phyloP scores from a whole-genome alignment of 768 basidiomycete genomes.

The Tubosaeta brunneosetosa region DNA sequence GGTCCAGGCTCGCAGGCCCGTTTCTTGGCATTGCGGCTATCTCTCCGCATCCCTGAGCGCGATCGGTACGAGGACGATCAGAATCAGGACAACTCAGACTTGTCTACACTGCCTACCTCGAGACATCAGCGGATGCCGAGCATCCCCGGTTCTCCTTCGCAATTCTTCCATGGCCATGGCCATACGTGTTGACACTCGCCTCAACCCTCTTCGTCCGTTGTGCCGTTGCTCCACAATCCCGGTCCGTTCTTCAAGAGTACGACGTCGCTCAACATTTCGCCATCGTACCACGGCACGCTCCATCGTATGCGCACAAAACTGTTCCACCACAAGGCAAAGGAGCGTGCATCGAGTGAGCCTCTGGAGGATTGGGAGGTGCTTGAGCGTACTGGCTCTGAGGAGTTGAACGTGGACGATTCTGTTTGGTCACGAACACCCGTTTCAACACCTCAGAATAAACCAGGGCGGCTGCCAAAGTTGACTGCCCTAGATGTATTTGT shows the following conservation, averaged over 20 bases:
- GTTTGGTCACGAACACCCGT: constrained; percentile 18
- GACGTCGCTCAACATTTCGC: constrained; percentile 28
- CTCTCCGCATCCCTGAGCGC: constrained; percentile 31
- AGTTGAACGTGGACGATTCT: constrained; percentile 22
- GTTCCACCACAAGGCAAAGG: constrained; percentile 33
- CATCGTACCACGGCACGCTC: constrained; percentile 28
- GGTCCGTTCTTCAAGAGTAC: constrained; percentile 34
- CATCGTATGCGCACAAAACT: constrained; percentile 29
- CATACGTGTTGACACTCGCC: constrained; percentile 27
- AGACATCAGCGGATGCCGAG: constrained; percentile 30
- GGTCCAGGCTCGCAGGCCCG: constrained; percentile 27
- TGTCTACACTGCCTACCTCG: constrained; percentile 30
- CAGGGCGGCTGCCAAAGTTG: constrained; percentile 10
- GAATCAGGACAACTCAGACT: constrained; percentile 28
- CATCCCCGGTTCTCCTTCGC: constrained; percentile 29
- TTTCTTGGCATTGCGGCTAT: constrained; percentile 31
- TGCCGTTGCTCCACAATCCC: constrained; percentile 32
- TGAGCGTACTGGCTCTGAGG: constrained; percentile 26
- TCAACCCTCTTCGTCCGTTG: constrained; percentile 32
- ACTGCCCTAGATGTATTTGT: constrained; percentile 13
- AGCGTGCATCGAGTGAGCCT: constrained; percentile 30
- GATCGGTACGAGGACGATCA: constrained; percentile 31
- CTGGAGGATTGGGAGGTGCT: constrained; percentile 33
- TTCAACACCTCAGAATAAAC: constrained; percentile 17
- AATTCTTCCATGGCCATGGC: constrained; percentile 28